Conservation (phyloP, 1,139 yeast genomes). For the Pichia sp. region DNA sequence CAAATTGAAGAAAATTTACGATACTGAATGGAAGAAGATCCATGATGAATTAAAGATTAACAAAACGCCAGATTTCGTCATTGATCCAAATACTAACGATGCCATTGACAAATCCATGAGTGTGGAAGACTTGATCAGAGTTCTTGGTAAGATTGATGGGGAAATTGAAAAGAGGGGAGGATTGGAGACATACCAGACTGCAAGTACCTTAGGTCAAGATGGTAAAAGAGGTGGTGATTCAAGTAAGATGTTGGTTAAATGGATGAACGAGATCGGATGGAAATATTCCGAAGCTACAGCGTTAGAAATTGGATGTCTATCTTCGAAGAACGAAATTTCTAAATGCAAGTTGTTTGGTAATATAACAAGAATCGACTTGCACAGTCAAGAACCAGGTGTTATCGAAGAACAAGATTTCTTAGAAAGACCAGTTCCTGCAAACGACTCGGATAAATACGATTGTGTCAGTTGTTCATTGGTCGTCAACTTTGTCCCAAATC, state of each 20-base stretch:
- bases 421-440: conserved; percentile 62
- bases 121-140: conserved; percentile 22
- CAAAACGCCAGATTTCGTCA: conserved; percentile 21
- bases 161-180: conserved; percentile 69
- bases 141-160: conserved; percentile 54
- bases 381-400: conserved; percentile 67
- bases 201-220: conserved; percentile 84
- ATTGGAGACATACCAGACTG: conserved; percentile 72
- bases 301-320: conserved; percentile 81
- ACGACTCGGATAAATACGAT: conserved; percentile 49
- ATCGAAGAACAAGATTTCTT: conserved; percentile 82
- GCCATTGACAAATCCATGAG: background rate
- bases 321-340: conserved; percentile 68
- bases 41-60: conserved; percentile 23
- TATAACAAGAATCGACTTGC: conserved; percentile 70
- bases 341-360: conserved; percentile 46
- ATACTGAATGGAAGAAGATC: conserved; percentile 11
- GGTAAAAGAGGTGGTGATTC: conserved; percentile 86
- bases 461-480: conserved; percentile 83
- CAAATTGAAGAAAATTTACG: conserved; percentile 9
- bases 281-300: conserved; percentile 35
- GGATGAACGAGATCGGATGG: conserved; percentile 48
- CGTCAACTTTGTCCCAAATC: conserved; percentile 80
- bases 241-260: conserved; percentile 66
- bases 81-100: conserved; percentile 14